A percentile compares a stretch with the other conserved stretches of the same genome.
Conservation (phyloP, 1,284 basidiomycete genomes). For the Cryptococcus sp. region DNA sequence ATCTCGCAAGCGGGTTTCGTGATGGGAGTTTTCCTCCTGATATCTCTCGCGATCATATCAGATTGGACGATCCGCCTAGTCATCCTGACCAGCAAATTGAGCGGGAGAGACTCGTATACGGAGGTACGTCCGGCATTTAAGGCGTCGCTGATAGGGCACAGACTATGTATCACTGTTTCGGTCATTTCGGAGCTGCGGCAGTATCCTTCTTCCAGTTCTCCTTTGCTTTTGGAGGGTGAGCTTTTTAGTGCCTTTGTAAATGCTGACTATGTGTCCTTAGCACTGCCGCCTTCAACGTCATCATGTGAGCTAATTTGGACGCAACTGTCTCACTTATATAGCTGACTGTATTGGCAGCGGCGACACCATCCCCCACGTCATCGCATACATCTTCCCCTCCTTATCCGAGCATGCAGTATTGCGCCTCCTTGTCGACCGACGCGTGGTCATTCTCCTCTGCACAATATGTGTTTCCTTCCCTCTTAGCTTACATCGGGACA, state of each 20-base stretch:
- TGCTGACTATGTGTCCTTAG: constrained; percentile 56
- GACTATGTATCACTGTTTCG: constrained; percentile 95
- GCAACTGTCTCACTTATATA: no score
- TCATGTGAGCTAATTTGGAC: constrained; percentile 52
- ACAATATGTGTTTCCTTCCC: constrained; percentile 90
- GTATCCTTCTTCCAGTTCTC: constrained; percentile 98
- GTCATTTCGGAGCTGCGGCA: constrained; percentile 78
- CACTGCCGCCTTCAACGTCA: constrained; percentile 96
- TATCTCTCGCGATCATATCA: constrained; percentile 64
- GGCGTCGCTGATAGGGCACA: constrained; percentile 13
- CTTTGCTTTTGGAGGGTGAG: constrained; percentile 86
- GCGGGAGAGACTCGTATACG: constrained; percentile 89
- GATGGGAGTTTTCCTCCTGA: constrained; percentile 76
- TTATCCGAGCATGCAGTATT: constrained; percentile 68
- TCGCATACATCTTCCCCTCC: constrained; percentile 81
- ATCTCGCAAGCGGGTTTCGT: constrained; percentile 90
- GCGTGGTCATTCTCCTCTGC: constrained; percentile 82
- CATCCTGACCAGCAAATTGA: constrained; percentile 92
- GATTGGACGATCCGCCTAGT: constrained; percentile 84
- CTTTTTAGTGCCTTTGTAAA: background rate
- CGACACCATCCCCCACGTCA: constrained; percentile 94
- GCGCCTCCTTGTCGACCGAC: constrained; percentile 76
- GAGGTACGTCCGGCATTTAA: constrained; percentile 56
- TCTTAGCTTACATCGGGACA: constrained; percentile 92
- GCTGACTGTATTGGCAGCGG: constrained; percentile 55